Conservation (phyloP, 139 green algal species). For the Raphidocelis subcapitata region DNA sequence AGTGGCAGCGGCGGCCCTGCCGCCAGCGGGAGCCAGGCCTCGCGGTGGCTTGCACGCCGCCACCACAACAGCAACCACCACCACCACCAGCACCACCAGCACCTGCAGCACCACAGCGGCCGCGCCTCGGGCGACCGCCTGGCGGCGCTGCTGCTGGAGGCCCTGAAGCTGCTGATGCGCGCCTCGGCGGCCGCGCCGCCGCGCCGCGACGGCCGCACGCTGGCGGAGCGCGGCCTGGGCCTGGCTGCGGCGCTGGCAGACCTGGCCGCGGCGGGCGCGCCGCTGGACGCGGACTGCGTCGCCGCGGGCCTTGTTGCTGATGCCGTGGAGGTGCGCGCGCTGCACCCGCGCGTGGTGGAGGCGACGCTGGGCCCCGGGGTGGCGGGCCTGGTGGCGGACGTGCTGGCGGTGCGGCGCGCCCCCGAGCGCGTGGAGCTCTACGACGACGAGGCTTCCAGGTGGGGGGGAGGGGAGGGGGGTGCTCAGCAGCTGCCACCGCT, state of each 20-base stretch:
- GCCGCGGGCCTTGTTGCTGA: slow-evolving; percentile 82
- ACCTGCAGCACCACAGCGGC: too few species aligned
- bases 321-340: slow-evolving; percentile 41
- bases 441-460: slow-evolving; percentile 81
- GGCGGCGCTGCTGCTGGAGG: too few species aligned
- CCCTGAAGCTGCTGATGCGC: too few species aligned
- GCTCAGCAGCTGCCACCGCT: not conserved
- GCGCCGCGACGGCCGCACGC: slow-evolving; percentile 25
- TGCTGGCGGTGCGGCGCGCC: slow-evolving; percentile 63
- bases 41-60: too few species aligned
- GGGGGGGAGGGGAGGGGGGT: not conserved
- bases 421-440: slow-evolving; percentile 70
- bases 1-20: too few species aligned
- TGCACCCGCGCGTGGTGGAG: slow-evolving; percentile 58
- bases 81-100: too few species aligned
- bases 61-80: too few species aligned
- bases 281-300: slow-evolving; percentile 80
- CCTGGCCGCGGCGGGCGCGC: slow-evolving; percentile 56
- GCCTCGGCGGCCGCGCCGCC: not conserved
- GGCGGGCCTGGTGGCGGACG: slow-evolving; percentile 62
- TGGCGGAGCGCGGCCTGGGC: slow-evolving; percentile 36
- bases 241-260: slow-evolving; percentile 72
- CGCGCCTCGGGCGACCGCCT: too few species aligned
- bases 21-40: too few species aligned
- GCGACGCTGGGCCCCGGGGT: slow-evolving; percentile 58